A percentile compares a stretch with the other conserved stretches of the same genome.
Conservation (phyloP, 2,329 filamentous ascomycete genomes). For the Microdochium bolleyi region DNA sequence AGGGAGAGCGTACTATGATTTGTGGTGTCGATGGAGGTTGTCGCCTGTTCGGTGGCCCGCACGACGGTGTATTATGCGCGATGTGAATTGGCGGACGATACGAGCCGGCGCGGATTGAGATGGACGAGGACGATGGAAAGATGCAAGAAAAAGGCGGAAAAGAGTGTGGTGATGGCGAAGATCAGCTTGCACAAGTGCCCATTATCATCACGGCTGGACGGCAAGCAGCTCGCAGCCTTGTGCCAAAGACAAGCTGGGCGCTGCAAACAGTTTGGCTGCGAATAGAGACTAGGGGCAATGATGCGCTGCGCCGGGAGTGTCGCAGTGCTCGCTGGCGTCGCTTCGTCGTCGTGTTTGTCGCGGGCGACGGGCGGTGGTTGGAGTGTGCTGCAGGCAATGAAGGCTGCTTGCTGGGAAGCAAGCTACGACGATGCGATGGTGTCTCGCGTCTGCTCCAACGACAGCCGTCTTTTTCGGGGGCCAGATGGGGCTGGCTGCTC, state of each 20-base stretch:
- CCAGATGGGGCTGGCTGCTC: background rate
- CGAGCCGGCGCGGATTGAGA: background rate
- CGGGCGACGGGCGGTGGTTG: background rate
- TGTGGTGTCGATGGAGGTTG: background rate
- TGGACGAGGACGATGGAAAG: slow-evolving; percentile 11
- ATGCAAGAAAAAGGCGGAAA: slow-evolving; percentile 6
- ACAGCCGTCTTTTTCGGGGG: background rate
- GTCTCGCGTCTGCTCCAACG: background rate
- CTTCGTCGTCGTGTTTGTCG: background rate
- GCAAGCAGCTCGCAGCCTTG: slow-evolving; percentile 2
- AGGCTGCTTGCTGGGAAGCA: background rate
- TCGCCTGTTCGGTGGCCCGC: background rate
- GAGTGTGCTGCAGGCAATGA: background rate
- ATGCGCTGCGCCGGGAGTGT: background rate
- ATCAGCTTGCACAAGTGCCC: slow-evolving; percentile 14
- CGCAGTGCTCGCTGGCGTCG: background rate
- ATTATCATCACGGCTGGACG: slow-evolving; percentile 7
- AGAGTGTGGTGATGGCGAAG: slow-evolving; percentile 6
- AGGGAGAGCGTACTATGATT: background rate
- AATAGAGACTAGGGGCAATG: background rate
- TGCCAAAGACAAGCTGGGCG: background rate
- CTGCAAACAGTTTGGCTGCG: background rate
- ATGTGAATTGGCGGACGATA: background rate
- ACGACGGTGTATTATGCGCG: background rate
- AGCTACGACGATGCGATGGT: background rate